Evolutionary conservation across 2,329 filamentous ascomycete species (phyloP).

Genomic region (Elsinoe ampelina): DNA sequence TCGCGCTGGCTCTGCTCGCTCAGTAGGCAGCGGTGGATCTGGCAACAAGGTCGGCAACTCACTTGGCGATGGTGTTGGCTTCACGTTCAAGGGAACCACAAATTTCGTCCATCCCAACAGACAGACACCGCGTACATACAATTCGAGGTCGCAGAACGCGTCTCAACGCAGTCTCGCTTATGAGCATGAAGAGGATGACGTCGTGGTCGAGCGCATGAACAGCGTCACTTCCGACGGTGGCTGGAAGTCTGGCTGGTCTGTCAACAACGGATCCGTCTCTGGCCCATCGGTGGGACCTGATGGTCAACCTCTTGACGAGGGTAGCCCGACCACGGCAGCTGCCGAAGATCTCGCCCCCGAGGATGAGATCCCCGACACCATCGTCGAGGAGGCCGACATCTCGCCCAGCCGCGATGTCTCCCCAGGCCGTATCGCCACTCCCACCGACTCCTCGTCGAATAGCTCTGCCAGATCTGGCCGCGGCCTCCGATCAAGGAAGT

Average conservation of each 20-base stretch:
- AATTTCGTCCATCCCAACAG: slow-evolving; percentile 13
- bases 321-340: neutral
- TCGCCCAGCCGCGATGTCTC: slow-evolving; percentile 1
- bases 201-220: slow-evolving; percentile 13
- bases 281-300: neutral
- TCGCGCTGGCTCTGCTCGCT: slow-evolving; percentile 8
- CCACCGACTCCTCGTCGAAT: neutral
- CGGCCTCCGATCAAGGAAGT: slow-evolving; percentile 7
- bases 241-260: slow-evolving; percentile 14
- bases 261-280: slow-evolving; percentile 12
- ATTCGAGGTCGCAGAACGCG: neutral
- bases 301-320: neutral
- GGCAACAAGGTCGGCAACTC: slow-evolving; percentile 2
- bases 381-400: slow-evolving; percentile 8
- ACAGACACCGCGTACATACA: slow-evolving; percentile 5
- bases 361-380: slow-evolving; percentile 1
- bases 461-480: neutral
- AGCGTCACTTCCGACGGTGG: slow-evolving; percentile 13
- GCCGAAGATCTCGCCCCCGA: neutral
- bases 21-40: slow-evolving; percentile 3
- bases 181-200: slow-evolving; percentile 10
- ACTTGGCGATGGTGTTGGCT: slow-evolving; percentile 9
- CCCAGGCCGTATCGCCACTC: neutral
- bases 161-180: neutral
- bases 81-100: slow-evolving; percentile 10